phyloP scores from a whole-genome alignment of 1,284 basidiomycete species.

The Ceratobasidium sp. region DNA sequence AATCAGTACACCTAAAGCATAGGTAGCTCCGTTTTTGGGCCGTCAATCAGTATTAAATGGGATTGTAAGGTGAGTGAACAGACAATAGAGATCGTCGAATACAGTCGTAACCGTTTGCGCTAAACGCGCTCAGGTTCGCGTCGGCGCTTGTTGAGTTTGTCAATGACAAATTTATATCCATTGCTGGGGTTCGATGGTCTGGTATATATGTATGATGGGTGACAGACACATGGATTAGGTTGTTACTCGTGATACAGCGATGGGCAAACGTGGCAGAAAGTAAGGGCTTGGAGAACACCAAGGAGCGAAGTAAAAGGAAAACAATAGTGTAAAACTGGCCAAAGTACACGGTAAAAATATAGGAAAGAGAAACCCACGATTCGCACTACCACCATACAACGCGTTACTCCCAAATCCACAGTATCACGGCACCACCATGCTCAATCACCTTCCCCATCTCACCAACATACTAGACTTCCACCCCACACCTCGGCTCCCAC shows the following conservation, averaged over 20 bases:
- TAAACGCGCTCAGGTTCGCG: slow-evolving; percentile 28
- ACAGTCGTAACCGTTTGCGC: not conserved
- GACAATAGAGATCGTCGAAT: slow-evolving; percentile 33
- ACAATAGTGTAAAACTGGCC: slow-evolving; percentile 35
- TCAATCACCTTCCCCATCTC: not conserved
- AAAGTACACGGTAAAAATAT: slow-evolving; percentile 35
- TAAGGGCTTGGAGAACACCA: slow-evolving; percentile 9
- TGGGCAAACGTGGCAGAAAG: slow-evolving; percentile 35
- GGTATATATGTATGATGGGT: not conserved
- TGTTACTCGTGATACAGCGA: slow-evolving; percentile 25
- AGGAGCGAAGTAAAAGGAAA: slow-evolving; percentile 29
- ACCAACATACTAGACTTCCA: not conserved
- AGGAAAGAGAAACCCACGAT: slow-evolving; percentile 35
- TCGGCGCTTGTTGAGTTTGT: slow-evolving; percentile 36
- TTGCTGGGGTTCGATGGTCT: too few relatives aligned
- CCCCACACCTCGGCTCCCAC: not conserved
- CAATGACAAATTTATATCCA: too few relatives aligned
- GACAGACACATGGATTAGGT: slow-evolving; percentile 25
- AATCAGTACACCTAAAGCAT: slow-evolving; percentile 16
- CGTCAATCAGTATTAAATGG: not conserved
- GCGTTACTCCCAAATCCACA: slow-evolving; percentile 16
- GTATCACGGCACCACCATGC: not conserved
- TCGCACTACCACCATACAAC: slow-evolving; percentile 35
- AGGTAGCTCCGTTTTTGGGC: slow-evolving; percentile 15
- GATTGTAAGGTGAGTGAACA: slow-evolving; percentile 5